phyloP scores from a whole-genome alignment of 805 yeast genomes.

The Suhomyces pyralidae region DNA sequence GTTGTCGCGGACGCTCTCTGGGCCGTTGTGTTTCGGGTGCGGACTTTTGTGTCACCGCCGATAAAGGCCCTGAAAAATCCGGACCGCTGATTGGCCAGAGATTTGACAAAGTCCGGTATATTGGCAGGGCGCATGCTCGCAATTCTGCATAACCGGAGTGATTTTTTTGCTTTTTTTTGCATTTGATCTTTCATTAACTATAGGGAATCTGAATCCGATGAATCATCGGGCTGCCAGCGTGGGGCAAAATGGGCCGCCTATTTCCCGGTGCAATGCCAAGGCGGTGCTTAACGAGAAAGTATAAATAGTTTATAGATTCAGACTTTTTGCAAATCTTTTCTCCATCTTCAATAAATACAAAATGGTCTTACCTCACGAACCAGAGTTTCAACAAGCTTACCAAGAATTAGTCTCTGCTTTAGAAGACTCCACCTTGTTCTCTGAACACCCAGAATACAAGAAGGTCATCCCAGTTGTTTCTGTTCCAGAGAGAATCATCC shows the following conservation, averaged over 20 bases:
- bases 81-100: constrained; percentile 1
- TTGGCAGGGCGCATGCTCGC: not conserved
- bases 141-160: not conserved
- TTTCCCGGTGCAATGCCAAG: not conserved
- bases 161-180: not conserved
- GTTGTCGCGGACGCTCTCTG: not conserved
- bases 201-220: not conserved
- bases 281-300: not conserved
- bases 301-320: not conserved
- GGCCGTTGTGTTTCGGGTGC: not conserved
- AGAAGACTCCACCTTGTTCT: constrained; percentile 86
- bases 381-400: constrained; percentile 99
- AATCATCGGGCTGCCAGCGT: not conserved
- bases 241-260: constrained; percentile 1
- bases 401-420: constrained; percentile 86
- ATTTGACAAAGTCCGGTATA: not conserved
- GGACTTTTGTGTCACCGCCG: constrained; percentile 3
- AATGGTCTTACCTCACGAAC: constrained; percentile 88
- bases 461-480: constrained; percentile 86
- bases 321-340: not conserved
- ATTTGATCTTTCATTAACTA: not conserved
- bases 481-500: constrained; percentile 93
- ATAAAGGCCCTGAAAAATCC: constrained; percentile 1
- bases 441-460: constrained; percentile 84
- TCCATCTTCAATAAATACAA: not conserved